Evolutionary conservation across 2,329 filamentous ascomycete species (phyloP), one percentile per base, ranked within the genome.

Genomic region (Beauveria varroae): DNA sequence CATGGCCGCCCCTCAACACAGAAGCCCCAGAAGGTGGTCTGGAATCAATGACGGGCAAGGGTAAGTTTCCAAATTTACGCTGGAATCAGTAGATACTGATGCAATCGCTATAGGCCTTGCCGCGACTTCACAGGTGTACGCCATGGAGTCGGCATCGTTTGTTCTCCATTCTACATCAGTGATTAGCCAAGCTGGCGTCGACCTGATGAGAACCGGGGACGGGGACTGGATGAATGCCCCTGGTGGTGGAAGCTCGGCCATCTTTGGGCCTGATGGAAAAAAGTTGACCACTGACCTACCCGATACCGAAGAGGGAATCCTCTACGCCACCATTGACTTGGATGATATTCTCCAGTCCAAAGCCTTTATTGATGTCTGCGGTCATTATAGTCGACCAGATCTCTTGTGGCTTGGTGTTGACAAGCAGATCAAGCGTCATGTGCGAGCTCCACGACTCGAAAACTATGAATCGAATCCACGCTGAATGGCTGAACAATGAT

Each of bases 241-340:
- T 10, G 52, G 52, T 3, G 52, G 52, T 18, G 52, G 52, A n/a
- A 43, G 43, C 22, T 41, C 52, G 14, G 24, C 20, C 6, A 30
- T 55, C 2, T 55, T 44, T 20, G 52, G 20, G 22, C 52, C 52
- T 2, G 52, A 55, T 12, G 52, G 52, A 5, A 26, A 14, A 14
- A 41, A 55, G 22, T 1, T 55, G 22, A 55, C 37, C 5, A 3
- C 16, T 8, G 52, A 55, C 6, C n/a, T 55, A 4, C 52, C 37
- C 22, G 34, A 55, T 22, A 7, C n/a, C 52, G 37, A 55, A 7
- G 82, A 85, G 65, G 75, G 77, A 5, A 76, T 84, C 12, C 60
- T 84, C 7, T 78, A 75, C 60, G 80, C 80, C 0, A 79, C 84
- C 62, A 66, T 84, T 52, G 77, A 83, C 43, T 67, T 85, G 58